phyloP scores from a whole-genome alignment of 257 asterid genomes.

The Solanum verrucosum region DNA sequence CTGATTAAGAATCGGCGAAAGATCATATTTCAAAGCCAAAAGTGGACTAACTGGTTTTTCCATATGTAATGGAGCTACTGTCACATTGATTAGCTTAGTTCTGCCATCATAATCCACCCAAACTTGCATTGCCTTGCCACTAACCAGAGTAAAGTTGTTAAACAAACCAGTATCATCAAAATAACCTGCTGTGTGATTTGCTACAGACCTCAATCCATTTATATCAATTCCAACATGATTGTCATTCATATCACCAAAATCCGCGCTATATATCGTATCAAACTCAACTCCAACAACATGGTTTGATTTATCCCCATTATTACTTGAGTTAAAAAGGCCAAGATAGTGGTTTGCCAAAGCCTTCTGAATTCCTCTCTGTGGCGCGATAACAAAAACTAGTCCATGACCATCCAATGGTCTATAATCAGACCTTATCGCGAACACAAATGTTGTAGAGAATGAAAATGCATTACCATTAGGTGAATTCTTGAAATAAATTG shows the following conservation, averaged over 20 bases:
- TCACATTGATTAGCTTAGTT: conserved; percentile 17
- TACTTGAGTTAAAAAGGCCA: conserved; percentile 41
- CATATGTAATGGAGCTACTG: conserved; percentile 26
- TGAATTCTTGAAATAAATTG: conserved; percentile 35
- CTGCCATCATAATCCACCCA: conserved; percentile 49
- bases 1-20: conserved; percentile 24
- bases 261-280: conserved; percentile 33
- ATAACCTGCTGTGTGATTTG: conserved; percentile 24
- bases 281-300: conserved; percentile 53
- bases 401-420: conserved; percentile 40
- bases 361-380: conserved; percentile 25
- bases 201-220: conserved; percentile 21
- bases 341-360: conserved; percentile 31
- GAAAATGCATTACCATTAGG: conserved; percentile 20
- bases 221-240: conserved; percentile 59
- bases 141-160: conserved; percentile 19
- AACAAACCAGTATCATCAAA: conserved; percentile 11
- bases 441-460: conserved; percentile 48
- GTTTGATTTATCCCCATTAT: conserved; percentile 32
- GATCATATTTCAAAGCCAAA: conserved; percentile 16
- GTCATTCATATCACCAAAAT: conserved; percentile 29
- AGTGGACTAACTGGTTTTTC: conserved; percentile 40
- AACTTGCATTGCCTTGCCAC: conserved; percentile 32
- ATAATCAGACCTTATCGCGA: conserved; percentile 38
- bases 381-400: conserved; percentile 43